These are phyloP conservation scores for Thelephora ganbajun DNA, from an alignment of 768 basidiomycete genomes.

Conservation along the genomic window DNA sequence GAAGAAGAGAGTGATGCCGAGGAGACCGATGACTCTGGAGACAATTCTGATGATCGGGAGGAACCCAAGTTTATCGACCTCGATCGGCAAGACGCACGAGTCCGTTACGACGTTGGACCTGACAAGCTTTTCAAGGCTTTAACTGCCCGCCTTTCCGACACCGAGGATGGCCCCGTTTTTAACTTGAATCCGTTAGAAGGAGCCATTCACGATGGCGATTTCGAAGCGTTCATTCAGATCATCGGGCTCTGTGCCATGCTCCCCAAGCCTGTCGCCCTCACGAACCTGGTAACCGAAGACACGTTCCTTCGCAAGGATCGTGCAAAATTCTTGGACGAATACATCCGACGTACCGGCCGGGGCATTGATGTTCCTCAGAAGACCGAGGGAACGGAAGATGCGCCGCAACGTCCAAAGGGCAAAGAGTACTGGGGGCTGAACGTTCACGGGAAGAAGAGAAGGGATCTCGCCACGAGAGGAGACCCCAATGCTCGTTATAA, in stretches of 20 bases:
- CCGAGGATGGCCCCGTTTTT: neutral
- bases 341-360: conserved; percentile 36
- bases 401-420: conserved; percentile 8
- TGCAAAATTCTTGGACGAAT: conserved; percentile 39
- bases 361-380: conserved; percentile 14
- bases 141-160: neutral
- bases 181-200: conserved; percentile 16
- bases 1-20: conserved; percentile 11
- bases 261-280: conserved; percentile 15
- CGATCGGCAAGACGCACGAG: conserved; percentile 29
- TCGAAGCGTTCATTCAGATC: conserved; percentile 36
- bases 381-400: conserved; percentile 18
- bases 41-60: conserved; percentile 27
- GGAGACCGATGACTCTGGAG: conserved; percentile 17
- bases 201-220: conserved; percentile 30
- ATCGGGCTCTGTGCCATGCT: conserved; percentile 28
- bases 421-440: conserved; percentile 43
- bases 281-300: conserved; percentile 11
- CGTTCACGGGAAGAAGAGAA: conserved; percentile 50
- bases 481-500: conserved; percentile 28
- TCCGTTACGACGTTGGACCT: conserved; percentile 28
- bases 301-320: conserved; percentile 27
- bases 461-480: conserved; percentile 34
- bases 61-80: conserved; percentile 38
- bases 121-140: conserved; percentile 18